Percentiles rank a stretch among this genome's conserved stretches.
phyloP scores from a whole-genome alignment of 2,329 filamentous ascomycete species.

The Clathrospora elynae region DNA sequence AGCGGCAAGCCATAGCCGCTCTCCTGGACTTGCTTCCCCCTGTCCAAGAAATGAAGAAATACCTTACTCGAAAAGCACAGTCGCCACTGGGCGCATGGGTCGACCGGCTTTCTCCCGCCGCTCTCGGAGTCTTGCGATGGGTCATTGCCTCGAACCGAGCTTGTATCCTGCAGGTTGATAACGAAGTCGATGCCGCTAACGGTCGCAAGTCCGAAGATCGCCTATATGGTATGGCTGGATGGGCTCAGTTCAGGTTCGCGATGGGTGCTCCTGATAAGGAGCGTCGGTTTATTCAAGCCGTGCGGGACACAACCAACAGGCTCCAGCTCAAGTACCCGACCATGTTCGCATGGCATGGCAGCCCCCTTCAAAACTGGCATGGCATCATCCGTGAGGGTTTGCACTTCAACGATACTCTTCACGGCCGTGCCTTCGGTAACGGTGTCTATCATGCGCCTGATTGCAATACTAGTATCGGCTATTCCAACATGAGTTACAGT shows the following conservation, averaged over 20 bases:
- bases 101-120: conserved; percentile 66
- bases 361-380: conserved; percentile 79
- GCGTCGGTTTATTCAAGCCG: conserved; percentile 68
- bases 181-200: conserved; percentile 19
- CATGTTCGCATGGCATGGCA: conserved; percentile 88
- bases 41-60: conserved; percentile 62
- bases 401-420: conserved; percentile 65
- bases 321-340: conserved; percentile 63
- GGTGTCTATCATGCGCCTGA: conserved; percentile 79
- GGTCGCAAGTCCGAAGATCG: conserved; percentile 54
- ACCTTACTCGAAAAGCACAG: conserved; percentile 51
- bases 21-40: conserved; percentile 65
- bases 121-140: conserved; percentile 76
- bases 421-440: conserved; percentile 76
- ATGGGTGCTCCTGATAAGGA: conserved; percentile 94
- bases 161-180: conserved; percentile 77
- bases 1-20: conserved; percentile 57
- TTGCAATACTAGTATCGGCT: conserved; percentile 62
- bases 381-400: conserved; percentile 83
- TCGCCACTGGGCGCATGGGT: conserved; percentile 57
- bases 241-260: conserved; percentile 83
- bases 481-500: conserved; percentile 43
- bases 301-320: conserved; percentile 55
- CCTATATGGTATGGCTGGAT: conserved; percentile 67
- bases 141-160: conserved; percentile 89